Evolutionary conservation across 805 yeast species (phyloP), one percentile per base, ranked within the genome.

Genomic region (Tetrapisispora iriomotensis): DNA sequence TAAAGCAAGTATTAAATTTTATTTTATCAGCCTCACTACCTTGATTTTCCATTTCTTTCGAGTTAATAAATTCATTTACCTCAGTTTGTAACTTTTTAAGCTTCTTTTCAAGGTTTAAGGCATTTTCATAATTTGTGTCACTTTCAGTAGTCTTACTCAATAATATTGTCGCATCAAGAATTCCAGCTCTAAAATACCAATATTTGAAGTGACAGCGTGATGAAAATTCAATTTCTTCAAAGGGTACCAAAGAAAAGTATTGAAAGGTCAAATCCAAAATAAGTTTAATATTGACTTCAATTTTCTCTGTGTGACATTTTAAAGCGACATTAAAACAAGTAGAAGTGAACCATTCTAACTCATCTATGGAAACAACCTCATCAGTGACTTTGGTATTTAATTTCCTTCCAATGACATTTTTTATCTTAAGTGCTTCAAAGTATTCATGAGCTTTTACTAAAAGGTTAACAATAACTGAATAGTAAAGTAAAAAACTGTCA

Each of bases 261-360:
- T 45, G 37, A 6, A 36, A 32, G 1, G 63, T 48, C 1, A 51
- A 10, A 2, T 46, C 45, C 2, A 57, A 40, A 8, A 62, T 48
- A 8, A 44, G 25, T 6, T 40, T 31, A 8, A 55, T 46, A 18
- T 46, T 36, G 7, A 38, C 24, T 12, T 34, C 46, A 2, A 44
- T 44, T 1, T 42, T 44, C n/a, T 38, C 36, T 2, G 39, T 17
- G 8, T 49, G 34, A 36, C 63, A 60, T 24, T 50, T 50, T 8
- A 56, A 48, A 1, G 58, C 46, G 13, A 60, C 29, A 35, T 64
- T 66, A 38, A 60, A 65, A 1, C 64, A 47, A 6, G 54, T 54
- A 2, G 68, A 54, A 0, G 63, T 53, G 45, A 66, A 64, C 72
- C 72, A 67, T 44, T 61, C 67, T 17, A 63, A 44, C 32, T 67